Evolutionary conservation across 2,329 filamentous ascomycete species (phyloP), one percentile per base, ranked within the genome.

Genomic region (Diaporthe batatas): DNA sequence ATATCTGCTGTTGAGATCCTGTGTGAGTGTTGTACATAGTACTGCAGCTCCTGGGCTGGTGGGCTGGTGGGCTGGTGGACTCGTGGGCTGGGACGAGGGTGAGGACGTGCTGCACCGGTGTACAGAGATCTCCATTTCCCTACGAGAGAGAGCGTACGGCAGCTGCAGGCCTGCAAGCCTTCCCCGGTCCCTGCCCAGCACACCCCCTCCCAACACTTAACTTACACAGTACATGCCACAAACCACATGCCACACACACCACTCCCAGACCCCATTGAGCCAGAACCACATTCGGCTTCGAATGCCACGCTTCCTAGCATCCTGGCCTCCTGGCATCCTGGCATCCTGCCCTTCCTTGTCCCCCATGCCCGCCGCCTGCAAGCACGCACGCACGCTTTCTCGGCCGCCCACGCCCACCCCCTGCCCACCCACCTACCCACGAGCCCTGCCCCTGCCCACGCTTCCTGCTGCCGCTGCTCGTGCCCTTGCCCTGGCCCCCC

Each of bases 101-200:
- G 25, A 49, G 62, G 62, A 51, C 29, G 32, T 65, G 57, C 57
- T 62, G 57, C 57, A 51, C 62, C 62, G 42, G 44, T 65, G 62
- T 65, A 51, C 62, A 65, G 62, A 65, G 44, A 51, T 51, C 44
- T 39, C 44, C 62, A 51, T 65, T 65, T 51, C 36, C 62, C 62
- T 36, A 51, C 44, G 36, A 51, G 62, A 51, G 62, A 12, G 2
- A 51, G 62, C 21, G 62, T 42, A 65, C 59, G n/a, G 59, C 59
- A 49, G 59, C 59, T 34, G 34, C 34, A 36, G 34, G 44, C 7
- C 44, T 65, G 62, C 62, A 36, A 32, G 44, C 47, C 23, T 65
- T 65, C 11, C 29, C 62, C 62, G 62, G 62, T 44, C 62, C 62
- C 62, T 65, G 62, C 62, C 51, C 44, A 25, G 58, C 58, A 62